These are phyloP conservation scores for Phylloporus arenicola DNA, from an alignment of 768 basidiomycete genomes.

Conservation along the genomic window DNA sequence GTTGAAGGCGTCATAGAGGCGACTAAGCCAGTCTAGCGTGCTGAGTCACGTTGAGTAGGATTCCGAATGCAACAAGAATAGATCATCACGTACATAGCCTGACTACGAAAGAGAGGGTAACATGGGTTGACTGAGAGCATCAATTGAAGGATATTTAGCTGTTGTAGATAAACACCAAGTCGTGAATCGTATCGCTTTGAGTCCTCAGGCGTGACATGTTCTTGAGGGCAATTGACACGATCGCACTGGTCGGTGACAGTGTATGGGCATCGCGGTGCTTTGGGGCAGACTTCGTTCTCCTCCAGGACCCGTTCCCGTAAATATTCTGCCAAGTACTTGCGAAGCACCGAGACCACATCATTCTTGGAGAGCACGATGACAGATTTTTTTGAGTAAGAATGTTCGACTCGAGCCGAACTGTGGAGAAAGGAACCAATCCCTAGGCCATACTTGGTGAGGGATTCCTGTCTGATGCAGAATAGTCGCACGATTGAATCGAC, in stretches of 20 bases:
- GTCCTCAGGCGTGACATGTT: too few relatives aligned
- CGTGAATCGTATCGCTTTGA: too few relatives aligned
- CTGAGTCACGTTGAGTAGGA: not conserved
- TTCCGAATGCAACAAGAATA: not conserved
- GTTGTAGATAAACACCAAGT: too few relatives aligned
- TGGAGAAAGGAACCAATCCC: constrained; percentile 7
- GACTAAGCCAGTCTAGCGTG: constrained; percentile 30
- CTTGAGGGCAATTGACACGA: too few relatives aligned
- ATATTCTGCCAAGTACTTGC: too few relatives aligned
- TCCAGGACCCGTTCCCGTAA: too few relatives aligned
- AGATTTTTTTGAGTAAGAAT: too few relatives aligned
- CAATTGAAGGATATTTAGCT: too few relatives aligned
- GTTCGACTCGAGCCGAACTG: not conserved
- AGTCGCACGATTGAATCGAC: constrained; percentile 26
- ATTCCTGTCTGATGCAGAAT: constrained; percentile 9
- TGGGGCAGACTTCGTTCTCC: too few relatives aligned
- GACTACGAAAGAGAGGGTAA: not conserved
- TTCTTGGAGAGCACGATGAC: too few relatives aligned
- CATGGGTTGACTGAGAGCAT: too few relatives aligned
- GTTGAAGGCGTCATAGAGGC: constrained; percentile 45
- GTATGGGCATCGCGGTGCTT: constrained; percentile 27
- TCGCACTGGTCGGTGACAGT: constrained; percentile 10
- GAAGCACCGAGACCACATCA: too few relatives aligned
- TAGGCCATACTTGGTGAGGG: constrained; percentile 8
- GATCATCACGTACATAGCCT: constrained; percentile 2